Conservation (phyloP, 2,329 filamentous ascomycete genomes). For the Purpureocillium takamizusanense region DNA sequence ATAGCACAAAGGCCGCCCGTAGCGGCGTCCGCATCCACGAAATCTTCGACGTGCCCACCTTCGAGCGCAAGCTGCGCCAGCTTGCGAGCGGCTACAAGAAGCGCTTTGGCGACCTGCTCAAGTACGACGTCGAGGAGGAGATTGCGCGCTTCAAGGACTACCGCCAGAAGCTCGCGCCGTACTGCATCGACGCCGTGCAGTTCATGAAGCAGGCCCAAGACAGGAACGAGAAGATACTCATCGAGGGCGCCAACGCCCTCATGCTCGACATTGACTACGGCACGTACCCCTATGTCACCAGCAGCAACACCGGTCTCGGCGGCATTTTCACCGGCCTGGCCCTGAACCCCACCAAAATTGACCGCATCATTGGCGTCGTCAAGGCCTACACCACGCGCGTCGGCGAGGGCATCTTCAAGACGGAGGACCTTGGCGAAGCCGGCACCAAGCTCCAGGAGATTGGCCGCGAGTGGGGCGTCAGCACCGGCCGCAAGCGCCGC, state of each 20-base stretch:
- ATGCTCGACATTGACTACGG: slow-evolving; percentile 58
- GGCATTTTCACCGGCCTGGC: slow-evolving; percentile 16
- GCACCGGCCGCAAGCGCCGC: slow-evolving; percentile 8
- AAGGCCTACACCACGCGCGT: slow-evolving; percentile 29
- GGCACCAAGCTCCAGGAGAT: slow-evolving; percentile 38
- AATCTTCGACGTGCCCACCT: slow-evolving; percentile 56
- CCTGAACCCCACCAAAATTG: slow-evolving; percentile 44
- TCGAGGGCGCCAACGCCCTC: slow-evolving; percentile 54
- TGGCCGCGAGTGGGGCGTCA: slow-evolving; percentile 14
- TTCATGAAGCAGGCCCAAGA: slow-evolving; percentile 55
- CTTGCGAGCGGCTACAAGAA: slow-evolving; percentile 54
- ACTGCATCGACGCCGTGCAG: slow-evolving; percentile 57
- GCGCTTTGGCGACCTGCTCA: slow-evolving; percentile 56
- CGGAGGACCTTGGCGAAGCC: slow-evolving; percentile 41
- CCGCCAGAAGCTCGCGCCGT: slow-evolving; percentile 46
- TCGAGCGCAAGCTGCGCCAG: slow-evolving; percentile 56
- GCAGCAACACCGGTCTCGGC: slow-evolving; percentile 16
- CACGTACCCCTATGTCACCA: slow-evolving; percentile 20
- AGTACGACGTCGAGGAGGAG: slow-evolving; percentile 62
- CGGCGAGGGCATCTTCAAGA: slow-evolving; percentile 44
- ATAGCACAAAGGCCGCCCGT: slow-evolving; percentile 25
- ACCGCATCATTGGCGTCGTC: slow-evolving; percentile 52
- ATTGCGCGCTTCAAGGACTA: slow-evolving; percentile 52
- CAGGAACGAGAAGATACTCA: slow-evolving; percentile 48
- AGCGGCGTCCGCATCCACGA: slow-evolving; percentile 60